phyloP scores from a whole-genome alignment of 2,329 filamentous ascomycete species.

The Zelopaecilomyces penicillatus region DNA sequence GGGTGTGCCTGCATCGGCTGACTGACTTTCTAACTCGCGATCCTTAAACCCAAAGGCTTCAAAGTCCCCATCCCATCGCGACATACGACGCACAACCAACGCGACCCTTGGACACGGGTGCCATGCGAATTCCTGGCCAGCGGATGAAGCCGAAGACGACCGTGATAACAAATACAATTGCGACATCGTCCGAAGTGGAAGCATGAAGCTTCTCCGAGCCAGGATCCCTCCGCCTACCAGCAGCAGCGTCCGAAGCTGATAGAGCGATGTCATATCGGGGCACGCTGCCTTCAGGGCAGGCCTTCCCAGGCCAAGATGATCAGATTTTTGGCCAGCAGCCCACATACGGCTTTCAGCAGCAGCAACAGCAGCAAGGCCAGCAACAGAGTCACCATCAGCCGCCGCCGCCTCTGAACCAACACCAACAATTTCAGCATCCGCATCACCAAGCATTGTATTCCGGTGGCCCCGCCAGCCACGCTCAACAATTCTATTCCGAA shows the following conservation, averaged over 20 bases:
- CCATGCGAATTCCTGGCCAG: too few relatives aligned
- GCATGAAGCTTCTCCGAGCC: slow-evolving; percentile 8
- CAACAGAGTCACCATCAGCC: slow-evolving; percentile 18
- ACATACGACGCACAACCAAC: too few relatives aligned
- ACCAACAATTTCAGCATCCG: slow-evolving; percentile 14
- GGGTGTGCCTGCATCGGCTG: too few relatives aligned
- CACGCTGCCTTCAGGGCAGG: slow-evolving; percentile 32
- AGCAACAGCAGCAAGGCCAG: slow-evolving; percentile 17
- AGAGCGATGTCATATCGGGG: slow-evolving; percentile 25
- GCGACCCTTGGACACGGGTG: too few relatives aligned
- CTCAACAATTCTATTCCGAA: slow-evolving; percentile 16
- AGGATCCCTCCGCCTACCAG: slow-evolving; percentile 6
- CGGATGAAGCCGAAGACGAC: too few relatives aligned
- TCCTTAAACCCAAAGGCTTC: too few relatives aligned
- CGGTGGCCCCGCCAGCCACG: slow-evolving; percentile 6
- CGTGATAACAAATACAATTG: not conserved
- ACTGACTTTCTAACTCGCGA: too few relatives aligned
- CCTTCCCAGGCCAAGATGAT: slow-evolving; percentile 29
- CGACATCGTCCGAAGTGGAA: slow-evolving; percentile 4
- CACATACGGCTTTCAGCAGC: slow-evolving; percentile 7
- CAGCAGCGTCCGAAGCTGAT: slow-evolving; percentile 11
- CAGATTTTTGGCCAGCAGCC: not conserved
- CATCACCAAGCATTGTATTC: slow-evolving; percentile 13
- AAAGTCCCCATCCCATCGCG: too few relatives aligned
- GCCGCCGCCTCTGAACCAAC: slow-evolving; percentile 19